phyloP scores from a whole-genome alignment of 1,284 basidiomycete species.

The Rhodotorula glutinis region DNA sequence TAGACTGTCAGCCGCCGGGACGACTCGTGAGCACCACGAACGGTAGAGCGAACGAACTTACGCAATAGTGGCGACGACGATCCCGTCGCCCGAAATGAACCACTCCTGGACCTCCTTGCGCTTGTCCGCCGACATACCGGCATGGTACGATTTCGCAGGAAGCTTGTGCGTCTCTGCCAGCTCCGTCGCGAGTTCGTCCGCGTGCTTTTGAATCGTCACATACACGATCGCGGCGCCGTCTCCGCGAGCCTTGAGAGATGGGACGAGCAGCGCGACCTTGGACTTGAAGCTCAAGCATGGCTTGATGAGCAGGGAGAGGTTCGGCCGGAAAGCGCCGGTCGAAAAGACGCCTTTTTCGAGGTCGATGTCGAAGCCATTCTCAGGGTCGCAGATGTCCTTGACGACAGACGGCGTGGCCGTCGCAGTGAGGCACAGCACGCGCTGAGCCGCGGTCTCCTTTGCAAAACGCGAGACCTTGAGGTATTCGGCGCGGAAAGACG shows the following conservation, averaged over 20 bases:
- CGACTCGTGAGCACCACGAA: too few species aligned
- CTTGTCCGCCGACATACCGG: slow-evolving; percentile 46
- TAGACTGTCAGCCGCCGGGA: too few species aligned
- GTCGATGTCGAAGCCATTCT: slow-evolving; percentile 42
- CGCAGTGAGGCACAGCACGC: slow-evolving; percentile 47
- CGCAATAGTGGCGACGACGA: slow-evolving; percentile 51
- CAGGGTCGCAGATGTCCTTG: slow-evolving; percentile 45
- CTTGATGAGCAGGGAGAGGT: slow-evolving; percentile 22
- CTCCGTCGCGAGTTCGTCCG: slow-evolving; percentile 46
- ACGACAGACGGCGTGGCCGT: slow-evolving; percentile 47
- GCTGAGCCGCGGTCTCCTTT: slow-evolving; percentile 41
- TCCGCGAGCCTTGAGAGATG: slow-evolving; percentile 22
- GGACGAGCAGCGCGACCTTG: slow-evolving; percentile 34
- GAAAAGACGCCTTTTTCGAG: slow-evolving; percentile 33
- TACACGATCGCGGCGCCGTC: slow-evolving; percentile 50
- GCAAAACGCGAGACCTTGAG: slow-evolving; percentile 44
- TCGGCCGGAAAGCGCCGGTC: slow-evolving; percentile 27
- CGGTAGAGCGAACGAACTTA: too few species aligned
- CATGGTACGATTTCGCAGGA: slow-evolving; percentile 47
- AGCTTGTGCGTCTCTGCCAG: slow-evolving; percentile 42
- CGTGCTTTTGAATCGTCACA: slow-evolving; percentile 46
- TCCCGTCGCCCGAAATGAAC: slow-evolving; percentile 47
- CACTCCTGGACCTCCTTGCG: slow-evolving; percentile 46
- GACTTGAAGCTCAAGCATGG: slow-evolving; percentile 17
- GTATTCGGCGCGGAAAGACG: slow-evolving; percentile 46